These are phyloP conservation scores for Penicillium digitatum DNA, from an alignment of 2,329 filamentous ascomycete species.

Conservation along the genomic window DNA sequence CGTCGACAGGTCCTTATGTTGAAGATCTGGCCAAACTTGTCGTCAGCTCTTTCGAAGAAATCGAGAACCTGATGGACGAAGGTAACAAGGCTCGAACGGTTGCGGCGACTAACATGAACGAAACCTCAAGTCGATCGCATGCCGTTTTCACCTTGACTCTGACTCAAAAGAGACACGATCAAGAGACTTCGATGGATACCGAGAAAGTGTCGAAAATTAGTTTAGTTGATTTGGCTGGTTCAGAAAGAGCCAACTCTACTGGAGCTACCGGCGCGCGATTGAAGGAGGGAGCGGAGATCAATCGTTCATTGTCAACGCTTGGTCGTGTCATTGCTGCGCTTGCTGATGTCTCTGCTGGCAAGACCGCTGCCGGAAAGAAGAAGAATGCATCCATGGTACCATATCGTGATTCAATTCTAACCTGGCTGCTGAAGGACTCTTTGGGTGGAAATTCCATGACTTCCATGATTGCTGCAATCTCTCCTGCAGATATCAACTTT, in stretches of 20 bases:
- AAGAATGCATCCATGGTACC: slow-evolving; percentile 76
- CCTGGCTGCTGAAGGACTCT: slow-evolving; percentile 95
- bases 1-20: slow-evolving; percentile 94
- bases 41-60: slow-evolving; percentile 88
- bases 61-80: slow-evolving; percentile 97
- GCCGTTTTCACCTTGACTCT: slow-evolving; percentile 96
- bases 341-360: slow-evolving; percentile 77
- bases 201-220: slow-evolving; percentile 98
- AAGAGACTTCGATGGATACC: slow-evolving; percentile 91
- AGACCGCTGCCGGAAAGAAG: slow-evolving; percentile 64
- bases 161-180: slow-evolving; percentile 86
- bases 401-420: slow-evolving; percentile 93
- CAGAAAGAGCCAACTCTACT: slow-evolving; percentile 93
- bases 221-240: slow-evolving; percentile 94
- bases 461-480: slow-evolving; percentile 98
- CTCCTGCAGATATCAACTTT: slow-evolving; percentile 97
- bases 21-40: slow-evolving; percentile 95
- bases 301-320: slow-evolving; percentile 89
- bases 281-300: slow-evolving; percentile 98
- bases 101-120: slow-evolving; percentile 99
- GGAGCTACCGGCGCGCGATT: slow-evolving; percentile 91
- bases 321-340: slow-evolving; percentile 96
- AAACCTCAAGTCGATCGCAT: slow-evolving; percentile 96
- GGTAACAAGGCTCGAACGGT: slow-evolving; percentile 98
- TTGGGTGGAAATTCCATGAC: slow-evolving; percentile 98